phyloP scores from a whole-genome alignment of 371 early-diverging fungal species.

The Mortierella sp. region DNA sequence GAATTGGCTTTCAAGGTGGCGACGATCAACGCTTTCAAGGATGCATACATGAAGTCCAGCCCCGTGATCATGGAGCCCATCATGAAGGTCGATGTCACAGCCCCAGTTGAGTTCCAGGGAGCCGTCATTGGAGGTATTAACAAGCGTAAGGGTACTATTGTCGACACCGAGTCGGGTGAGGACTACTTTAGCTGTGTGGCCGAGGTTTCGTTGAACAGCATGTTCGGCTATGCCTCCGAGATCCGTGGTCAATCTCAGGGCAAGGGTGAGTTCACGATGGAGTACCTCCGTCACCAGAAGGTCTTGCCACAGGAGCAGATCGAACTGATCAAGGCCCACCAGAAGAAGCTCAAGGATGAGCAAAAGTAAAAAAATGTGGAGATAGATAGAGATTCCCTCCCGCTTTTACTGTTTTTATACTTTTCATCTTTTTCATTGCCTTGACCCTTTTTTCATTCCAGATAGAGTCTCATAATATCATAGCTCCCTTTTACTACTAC shows the following conservation, averaged over 20 bases:
- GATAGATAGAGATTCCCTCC: neutral
- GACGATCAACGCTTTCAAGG: conserved; percentile 87
- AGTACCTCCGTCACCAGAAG: conserved; percentile 90
- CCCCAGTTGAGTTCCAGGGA: conserved; percentile 96
- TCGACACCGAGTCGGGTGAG: conserved; percentile 93
- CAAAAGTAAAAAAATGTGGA: conserved; percentile 35
- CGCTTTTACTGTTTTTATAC: neutral
- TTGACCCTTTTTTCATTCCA: neutral
- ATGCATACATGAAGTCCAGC: conserved; percentile 83
- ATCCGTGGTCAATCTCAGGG: conserved; percentile 95
- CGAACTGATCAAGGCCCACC: conserved; percentile 87
- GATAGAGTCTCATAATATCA: conserved; percentile 2
- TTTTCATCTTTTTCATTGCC: neutral
- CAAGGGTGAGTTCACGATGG: conserved; percentile 99
- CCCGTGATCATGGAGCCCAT: conserved; percentile 95
- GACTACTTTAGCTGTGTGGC: conserved; percentile 89
- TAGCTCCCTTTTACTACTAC: neutral
- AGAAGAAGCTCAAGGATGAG: conserved; percentile 60
- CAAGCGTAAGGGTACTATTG: conserved; percentile 96
- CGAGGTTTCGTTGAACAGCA: conserved; percentile 94
- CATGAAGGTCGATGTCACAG: conserved; percentile 94
- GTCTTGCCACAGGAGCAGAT: conserved; percentile 86
- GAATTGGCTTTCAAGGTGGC: conserved; percentile 98
- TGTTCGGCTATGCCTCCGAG: conserved; percentile 98
- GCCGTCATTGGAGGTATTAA: conserved; percentile 91